Percentiles rank a stretch among this genome's conserved stretches.
These are phyloP conservation scores for Zopfochytrium polystomum DNA, from an alignment of 371 early-diverging fungal genomes.

Conservation along the genomic window DNA sequence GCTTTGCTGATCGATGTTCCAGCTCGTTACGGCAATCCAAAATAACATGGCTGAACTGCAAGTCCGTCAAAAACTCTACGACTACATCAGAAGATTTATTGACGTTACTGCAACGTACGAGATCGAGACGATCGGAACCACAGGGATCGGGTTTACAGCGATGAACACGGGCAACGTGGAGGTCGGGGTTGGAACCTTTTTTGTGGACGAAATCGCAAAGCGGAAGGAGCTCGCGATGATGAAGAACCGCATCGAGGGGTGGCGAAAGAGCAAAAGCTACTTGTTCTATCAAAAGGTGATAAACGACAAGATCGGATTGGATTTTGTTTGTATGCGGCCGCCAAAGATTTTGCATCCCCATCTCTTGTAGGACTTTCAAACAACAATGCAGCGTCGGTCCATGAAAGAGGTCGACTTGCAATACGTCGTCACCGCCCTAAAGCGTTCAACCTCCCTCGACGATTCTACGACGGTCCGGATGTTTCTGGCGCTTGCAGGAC, in stretches of 20 bases:
- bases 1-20: neutral
- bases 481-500: conserved; percentile 30
- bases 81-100: conserved; percentile 80
- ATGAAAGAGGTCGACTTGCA: conserved; percentile 68
- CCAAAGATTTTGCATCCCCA: neutral
- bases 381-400: conserved; percentile 52
- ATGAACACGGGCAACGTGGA: conserved; percentile 41
- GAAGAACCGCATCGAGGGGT: conserved; percentile 80
- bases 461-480: conserved; percentile 31
- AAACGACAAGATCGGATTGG: too few relatives aligned
- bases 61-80: conserved; percentile 82
- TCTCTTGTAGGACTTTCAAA: conserved; percentile 56
- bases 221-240: conserved; percentile 65
- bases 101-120: conserved; percentile 77
- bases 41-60: conserved; percentile 82
- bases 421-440: conserved; percentile 64
- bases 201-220: conserved; percentile 62
- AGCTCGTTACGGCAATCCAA: conserved; percentile 73
- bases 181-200: conserved; percentile 70
- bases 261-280: conserved; percentile 57
- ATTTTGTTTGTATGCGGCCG: neutral
- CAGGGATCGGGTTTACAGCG: conserved; percentile 56
- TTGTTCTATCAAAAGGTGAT: conserved; percentile 18
- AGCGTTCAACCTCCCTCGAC: conserved; percentile 53
- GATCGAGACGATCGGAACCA: conserved; percentile 61